Percentiles rank a stretch among this genome's conserved stretches.
phyloP scores from a whole-genome alignment of 139 green algal species.

The Bryopsis sp. region DNA sequence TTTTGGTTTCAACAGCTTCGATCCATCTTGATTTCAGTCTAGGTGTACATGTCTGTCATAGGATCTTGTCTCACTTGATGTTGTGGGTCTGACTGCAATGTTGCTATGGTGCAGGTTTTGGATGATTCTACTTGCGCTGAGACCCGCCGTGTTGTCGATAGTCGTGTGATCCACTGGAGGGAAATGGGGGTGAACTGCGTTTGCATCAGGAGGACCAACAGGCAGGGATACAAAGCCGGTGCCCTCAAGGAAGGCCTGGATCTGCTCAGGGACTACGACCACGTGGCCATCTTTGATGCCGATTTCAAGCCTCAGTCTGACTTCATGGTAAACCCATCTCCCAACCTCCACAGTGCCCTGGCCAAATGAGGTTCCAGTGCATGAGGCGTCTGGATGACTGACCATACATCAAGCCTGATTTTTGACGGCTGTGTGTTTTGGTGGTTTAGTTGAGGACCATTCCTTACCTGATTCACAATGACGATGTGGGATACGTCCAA shows the following conservation, averaged over 20 bases:
- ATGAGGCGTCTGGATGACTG: too few relatives aligned
- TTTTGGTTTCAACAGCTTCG: too few relatives aligned
- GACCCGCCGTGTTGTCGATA: background rate
- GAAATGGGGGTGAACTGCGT: conserved; percentile 10
- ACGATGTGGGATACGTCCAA: conserved; percentile 55
- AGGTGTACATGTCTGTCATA: too few relatives aligned
- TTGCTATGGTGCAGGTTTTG: conserved; percentile 31
- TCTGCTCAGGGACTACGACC: conserved; percentile 43
- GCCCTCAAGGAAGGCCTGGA: conserved; percentile 53
- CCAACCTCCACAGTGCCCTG: background rate
- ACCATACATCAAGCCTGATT: too few relatives aligned
- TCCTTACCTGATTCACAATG: conserved; percentile 27
- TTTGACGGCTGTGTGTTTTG: too few relatives aligned
- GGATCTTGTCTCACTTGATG: too few relatives aligned
- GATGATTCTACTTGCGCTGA: conserved; percentile 45
- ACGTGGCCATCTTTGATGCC: conserved; percentile 76
- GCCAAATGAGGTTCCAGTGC: too few relatives aligned
- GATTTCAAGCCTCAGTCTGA: conserved; percentile 72
- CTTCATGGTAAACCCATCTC: conserved; percentile 44
- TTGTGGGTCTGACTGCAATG: too few relatives aligned
- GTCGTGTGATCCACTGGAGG: background rate
- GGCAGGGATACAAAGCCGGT: conserved; percentile 67
- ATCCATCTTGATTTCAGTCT: too few relatives aligned
- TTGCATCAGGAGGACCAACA: conserved; percentile 47
- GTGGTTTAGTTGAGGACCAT: conserved; percentile 1